phyloP scores from a whole-genome alignment of 225 moss, liverwort and hornwort genomes.

The Asterella californica region DNA sequence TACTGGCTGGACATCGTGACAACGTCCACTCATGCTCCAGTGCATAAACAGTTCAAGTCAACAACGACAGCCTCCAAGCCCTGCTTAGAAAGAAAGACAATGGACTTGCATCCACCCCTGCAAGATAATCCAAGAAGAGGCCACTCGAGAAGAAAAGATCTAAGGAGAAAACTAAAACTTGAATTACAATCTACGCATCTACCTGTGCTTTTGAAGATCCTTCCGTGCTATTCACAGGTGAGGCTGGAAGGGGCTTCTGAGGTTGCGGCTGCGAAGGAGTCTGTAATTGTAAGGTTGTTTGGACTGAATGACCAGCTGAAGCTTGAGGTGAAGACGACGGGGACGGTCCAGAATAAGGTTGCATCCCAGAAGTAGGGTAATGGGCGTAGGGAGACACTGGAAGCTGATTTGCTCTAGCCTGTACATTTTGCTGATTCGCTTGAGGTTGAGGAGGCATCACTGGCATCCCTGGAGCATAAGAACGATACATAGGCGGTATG shows the following conservation, averaged over 20 bases:
- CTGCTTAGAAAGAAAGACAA: not conserved
- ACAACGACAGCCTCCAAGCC: not conserved
- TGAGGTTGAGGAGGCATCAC: constrained; percentile 39
- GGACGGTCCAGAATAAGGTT: constrained; percentile 18
- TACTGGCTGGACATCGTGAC: not conserved
- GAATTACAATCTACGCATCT: not conserved
- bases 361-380: constrained; percentile 28
- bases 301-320: constrained; percentile 24
- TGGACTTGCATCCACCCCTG: not conserved
- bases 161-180: not conserved
- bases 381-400: constrained; percentile 19
- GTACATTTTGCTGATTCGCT: constrained; percentile 24
- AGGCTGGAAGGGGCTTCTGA: constrained; percentile 36
- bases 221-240: constrained; percentile 34
- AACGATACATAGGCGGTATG: constrained; percentile 50
- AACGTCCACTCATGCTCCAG: constrained; percentile 9
- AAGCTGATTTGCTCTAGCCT: constrained; percentile 29
- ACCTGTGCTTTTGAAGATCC: constrained; percentile 59
- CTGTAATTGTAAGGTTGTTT: constrained; percentile 44
- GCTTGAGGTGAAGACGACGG: constrained; percentile 14
- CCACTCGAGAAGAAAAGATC: not conserved
- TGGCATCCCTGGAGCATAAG: constrained; percentile 55
- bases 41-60: not conserved
- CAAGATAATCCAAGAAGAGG: not conserved
- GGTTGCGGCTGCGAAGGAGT: constrained; percentile 48